Conservation (phyloP, 768 basidiomycete species). For the Favolaschia claudopus region DNA sequence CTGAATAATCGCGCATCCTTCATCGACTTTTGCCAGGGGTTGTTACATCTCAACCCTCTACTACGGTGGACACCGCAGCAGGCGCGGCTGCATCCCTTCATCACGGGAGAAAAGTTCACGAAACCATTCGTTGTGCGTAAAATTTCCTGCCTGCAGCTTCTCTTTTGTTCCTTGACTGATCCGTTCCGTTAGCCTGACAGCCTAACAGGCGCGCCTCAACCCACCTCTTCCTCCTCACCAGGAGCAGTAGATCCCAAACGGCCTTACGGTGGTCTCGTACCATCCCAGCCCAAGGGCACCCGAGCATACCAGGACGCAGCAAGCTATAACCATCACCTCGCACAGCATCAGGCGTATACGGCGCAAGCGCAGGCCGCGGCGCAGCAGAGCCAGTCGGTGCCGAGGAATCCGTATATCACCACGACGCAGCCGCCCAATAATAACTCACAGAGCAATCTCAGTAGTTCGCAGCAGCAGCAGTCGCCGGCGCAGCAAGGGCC, state of each 20-base stretch:
- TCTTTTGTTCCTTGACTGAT: conserved; percentile 11
- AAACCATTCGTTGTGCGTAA: conserved; percentile 83
- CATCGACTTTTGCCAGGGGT: conserved; percentile 96
- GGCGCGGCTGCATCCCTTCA: conserved; percentile 94
- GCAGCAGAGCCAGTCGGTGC: conserved; percentile 76
- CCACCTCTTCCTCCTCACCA: conserved; percentile 37
- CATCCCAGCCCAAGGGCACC: conserved; percentile 86
- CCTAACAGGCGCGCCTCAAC: conserved; percentile 35
- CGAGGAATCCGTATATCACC: conserved; percentile 86
- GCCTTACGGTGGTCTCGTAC: conserved; percentile 92
- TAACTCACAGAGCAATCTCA: conserved; percentile 40
- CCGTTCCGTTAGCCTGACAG: conserved; percentile 59
- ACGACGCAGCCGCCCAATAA: no score
- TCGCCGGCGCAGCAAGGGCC: conserved; percentile 38
- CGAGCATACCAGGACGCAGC: conserved; percentile 92
- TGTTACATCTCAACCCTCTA: conserved; percentile 93
- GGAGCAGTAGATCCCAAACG: conserved; percentile 73
- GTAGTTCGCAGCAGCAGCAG: conserved; percentile 30
- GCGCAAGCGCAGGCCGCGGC: conserved; percentile 82
- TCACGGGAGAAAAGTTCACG: conserved; percentile 95
- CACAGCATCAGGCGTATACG: conserved; percentile 92
- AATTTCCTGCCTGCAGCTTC: background rate
- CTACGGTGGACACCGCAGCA: conserved; percentile 98
- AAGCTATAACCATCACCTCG: conserved; percentile 92
- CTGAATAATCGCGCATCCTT: conserved; percentile 93